Evolutionary conservation across 2,329 filamentous ascomycete species (phyloP).

Genomic region (Purpureocillium takamizusanense): DNA sequence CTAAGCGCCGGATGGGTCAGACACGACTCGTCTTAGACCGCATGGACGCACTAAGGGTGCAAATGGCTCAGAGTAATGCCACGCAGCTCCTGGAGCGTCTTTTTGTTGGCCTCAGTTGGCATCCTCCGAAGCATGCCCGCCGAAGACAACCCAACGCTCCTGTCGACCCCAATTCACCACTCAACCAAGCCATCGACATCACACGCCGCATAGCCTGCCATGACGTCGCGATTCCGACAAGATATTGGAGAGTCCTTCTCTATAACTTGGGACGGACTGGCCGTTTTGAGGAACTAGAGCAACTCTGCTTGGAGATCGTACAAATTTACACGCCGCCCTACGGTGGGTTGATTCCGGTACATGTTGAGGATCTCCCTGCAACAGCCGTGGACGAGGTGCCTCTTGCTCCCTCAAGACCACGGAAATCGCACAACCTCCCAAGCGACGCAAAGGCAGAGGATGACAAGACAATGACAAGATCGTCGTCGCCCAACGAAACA

Average conservation of each 20-base stretch:
- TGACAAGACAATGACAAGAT: too few relatives aligned
- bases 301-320: slow-evolving; percentile 32
- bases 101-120: slow-evolving; percentile 18
- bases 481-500: too few relatives aligned
- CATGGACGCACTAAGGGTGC: slow-evolving; percentile 21
- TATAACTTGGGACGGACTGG: slow-evolving; percentile 33
- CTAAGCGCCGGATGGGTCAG: slow-evolving; percentile 9
- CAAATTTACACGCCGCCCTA: slow-evolving; percentile 23
- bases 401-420: too few relatives aligned
- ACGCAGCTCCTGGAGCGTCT: slow-evolving; percentile 13
- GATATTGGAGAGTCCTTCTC: slow-evolving; percentile 34
- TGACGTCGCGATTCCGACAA: slow-evolving; percentile 23
- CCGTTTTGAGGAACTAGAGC: slow-evolving; percentile 34
- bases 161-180: slow-evolving; percentile 5
- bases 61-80: slow-evolving; percentile 17
- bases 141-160: neutral
- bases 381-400: neutral
- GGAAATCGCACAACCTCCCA: too few relatives aligned
- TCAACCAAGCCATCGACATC: slow-evolving; percentile 21
- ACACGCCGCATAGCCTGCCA: slow-evolving; percentile 18
- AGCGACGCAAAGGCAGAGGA: too few relatives aligned
- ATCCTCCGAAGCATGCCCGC: slow-evolving; percentile 9
- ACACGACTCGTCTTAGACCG: slow-evolving; percentile 19
- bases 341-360: slow-evolving; percentile 29
- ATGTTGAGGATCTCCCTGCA: slow-evolving; percentile 31